Conservation (phyloP, 2,329 filamentous ascomycete genomes). For the Fusarium sp. region DNA sequence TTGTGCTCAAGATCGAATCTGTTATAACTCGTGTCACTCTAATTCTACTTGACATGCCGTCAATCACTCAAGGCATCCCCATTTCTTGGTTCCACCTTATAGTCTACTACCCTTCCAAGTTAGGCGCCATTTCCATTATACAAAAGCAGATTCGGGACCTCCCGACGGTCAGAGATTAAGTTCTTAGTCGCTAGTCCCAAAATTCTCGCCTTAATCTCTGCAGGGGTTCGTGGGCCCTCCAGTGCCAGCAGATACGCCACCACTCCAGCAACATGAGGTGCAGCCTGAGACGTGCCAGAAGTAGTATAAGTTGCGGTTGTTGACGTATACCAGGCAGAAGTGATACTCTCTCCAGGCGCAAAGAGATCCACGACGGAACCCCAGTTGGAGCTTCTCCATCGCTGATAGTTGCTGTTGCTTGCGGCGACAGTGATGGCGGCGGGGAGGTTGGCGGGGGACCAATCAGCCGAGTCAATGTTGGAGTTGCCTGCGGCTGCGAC, state of each 20-base stretch:
- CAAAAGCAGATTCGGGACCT: conserved; percentile 20
- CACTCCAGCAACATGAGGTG: conserved; percentile 36
- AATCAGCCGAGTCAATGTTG: conserved; percentile 3
- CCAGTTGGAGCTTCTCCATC: conserved; percentile 58
- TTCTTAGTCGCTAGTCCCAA: conserved; percentile 20
- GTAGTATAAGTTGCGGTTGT: not conserved
- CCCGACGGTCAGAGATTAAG: conserved; percentile 15
- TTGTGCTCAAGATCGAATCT: not conserved
- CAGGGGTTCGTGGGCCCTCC: conserved; percentile 19
- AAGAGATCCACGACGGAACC: conserved; percentile 37
- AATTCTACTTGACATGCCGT: not conserved
- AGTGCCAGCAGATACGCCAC: conserved; percentile 32
- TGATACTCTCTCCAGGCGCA: conserved; percentile 7
- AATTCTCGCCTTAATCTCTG: conserved; percentile 7
- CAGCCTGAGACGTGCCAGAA: conserved; percentile 31
- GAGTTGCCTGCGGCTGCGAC: conserved; percentile 47
- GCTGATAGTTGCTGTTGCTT: conserved; percentile 46
- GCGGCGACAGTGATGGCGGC: conserved; percentile 41
- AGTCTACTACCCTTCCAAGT: not conserved
- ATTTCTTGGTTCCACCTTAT: not conserved
- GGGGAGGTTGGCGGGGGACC: conserved; percentile 29
- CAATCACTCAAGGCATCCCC: not conserved
- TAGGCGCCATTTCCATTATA: conserved; percentile 30
- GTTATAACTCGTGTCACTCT: not conserved
- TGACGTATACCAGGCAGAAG: conserved; percentile 42